A percentile compares a stretch with the other conserved stretches of the same genome.
Conservation (phyloP, 768 basidiomycete species). For the Suillus hirtellus region DNA sequence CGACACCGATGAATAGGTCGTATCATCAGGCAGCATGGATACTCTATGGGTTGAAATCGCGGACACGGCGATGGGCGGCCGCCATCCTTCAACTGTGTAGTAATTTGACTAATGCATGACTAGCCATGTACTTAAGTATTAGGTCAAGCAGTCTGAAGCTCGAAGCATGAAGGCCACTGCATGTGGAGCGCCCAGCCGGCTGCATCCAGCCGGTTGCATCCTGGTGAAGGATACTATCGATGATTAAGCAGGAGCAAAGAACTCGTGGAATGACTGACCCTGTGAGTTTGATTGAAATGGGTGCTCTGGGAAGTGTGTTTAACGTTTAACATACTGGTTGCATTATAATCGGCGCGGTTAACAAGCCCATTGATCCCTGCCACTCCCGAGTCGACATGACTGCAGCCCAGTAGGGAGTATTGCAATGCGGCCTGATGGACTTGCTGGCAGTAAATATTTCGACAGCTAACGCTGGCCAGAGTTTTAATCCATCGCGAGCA, state of each 20-base stretch:
- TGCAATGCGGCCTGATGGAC: neutral
- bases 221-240: neutral
- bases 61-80: neutral
- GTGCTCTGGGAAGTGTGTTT: neutral
- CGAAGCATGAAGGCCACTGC: neutral
- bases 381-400: neutral
- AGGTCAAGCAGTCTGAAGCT: neutral
- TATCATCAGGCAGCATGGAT: conserved; percentile 1
- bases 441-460: neutral
- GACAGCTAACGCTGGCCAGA: neutral
- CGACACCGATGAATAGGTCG: neutral
- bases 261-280: neutral
- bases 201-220: neutral
- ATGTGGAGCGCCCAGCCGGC: neutral
- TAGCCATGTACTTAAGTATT: neutral
- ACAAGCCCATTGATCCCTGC: neutral
- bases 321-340: neutral
- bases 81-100: neutral
- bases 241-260: neutral
- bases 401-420: neutral
- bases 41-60: neutral
- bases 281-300: neutral
- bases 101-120: conserved; percentile 2
- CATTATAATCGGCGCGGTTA: neutral
- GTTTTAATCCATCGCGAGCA: neutral